Evolutionary conservation across 169 alveolate genomes (phyloP).

Genomic region (Cryptosporidium baileyi): DNA sequence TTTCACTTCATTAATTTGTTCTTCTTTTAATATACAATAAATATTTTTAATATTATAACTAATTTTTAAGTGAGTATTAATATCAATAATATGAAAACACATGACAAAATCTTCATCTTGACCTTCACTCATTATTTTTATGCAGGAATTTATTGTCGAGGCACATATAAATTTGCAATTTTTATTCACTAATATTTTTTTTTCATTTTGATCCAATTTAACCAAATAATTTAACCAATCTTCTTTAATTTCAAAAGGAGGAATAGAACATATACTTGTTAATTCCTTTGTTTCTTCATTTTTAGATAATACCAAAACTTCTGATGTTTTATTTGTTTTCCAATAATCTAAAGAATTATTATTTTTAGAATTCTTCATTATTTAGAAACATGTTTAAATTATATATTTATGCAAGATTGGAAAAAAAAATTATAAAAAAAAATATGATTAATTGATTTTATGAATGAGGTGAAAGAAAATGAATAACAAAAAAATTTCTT

Average conservation of each 20-base stretch:
- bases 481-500: too few species aligned
- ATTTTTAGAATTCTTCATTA: too few species aligned
- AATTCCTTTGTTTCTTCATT: slow-evolving; percentile 1
- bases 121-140: slow-evolving; percentile 30
- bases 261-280: slow-evolving; percentile 22
- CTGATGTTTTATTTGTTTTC: neutral
- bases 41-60: slow-evolving; percentile 13
- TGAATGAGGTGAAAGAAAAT: too few species aligned
- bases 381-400: too few species aligned
- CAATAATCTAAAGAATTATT: too few species aligned
- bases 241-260: slow-evolving; percentile 27
- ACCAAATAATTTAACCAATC: slow-evolving; percentile 50
- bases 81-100: slow-evolving; percentile 25
- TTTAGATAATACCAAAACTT: slow-evolving; percentile 12
- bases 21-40: slow-evolving; percentile 17
- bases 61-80: neutral
- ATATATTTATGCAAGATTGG: too few species aligned
- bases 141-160: neutral
- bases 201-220: slow-evolving; percentile 9
- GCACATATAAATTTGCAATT: slow-evolving; percentile 16
- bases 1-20: neutral
- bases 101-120: neutral
- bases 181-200: neutral
- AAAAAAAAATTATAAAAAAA: too few species aligned
- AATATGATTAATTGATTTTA: too few species aligned